Evolutionary conservation across 1,284 basidiomycete species (phyloP).

Genomic region (Vanrija humicola): DNA sequence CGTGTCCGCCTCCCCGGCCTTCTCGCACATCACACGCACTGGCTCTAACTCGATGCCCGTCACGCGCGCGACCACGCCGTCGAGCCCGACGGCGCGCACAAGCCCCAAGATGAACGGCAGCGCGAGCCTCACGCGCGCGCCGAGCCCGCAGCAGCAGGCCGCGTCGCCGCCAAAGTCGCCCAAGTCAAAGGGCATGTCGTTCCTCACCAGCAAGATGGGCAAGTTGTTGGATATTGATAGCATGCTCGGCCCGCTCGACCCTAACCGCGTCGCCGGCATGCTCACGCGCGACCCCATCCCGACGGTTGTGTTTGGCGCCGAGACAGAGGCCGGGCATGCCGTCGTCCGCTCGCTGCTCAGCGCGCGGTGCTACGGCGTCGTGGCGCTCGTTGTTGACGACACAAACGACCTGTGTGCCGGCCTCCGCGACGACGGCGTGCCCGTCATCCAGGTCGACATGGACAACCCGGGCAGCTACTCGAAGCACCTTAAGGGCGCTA

Average conservation of each 20-base stretch:
- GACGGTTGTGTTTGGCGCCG: conserved; percentile 28
- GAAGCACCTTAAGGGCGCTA: conserved; percentile 15
- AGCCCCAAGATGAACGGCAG: no score
- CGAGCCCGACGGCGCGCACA: no score
- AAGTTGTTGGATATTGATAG: conserved; percentile 16
- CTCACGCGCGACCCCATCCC: conserved; percentile 13
- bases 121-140: no score
- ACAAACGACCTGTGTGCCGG: neutral
- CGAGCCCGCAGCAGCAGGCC: no score
- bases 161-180: no score
- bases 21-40: no score
- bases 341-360: conserved; percentile 13
- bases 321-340: conserved; percentile 17
- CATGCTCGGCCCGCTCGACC: conserved; percentile 26
- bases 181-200: no score
- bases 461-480: conserved; percentile 20
- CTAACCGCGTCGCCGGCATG: conserved; percentile 12
- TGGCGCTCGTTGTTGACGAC: conserved; percentile 14
- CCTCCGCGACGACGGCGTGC: conserved; percentile 11
- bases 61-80: no score
- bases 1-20: no score
- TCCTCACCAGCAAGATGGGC: neutral
- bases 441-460: conserved; percentile 25
- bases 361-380: conserved; percentile 3
- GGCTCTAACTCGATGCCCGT: no score